These are phyloP conservation scores for Aspergillus sojae DNA, from an alignment of 2,329 filamentous ascomycete genomes.

Conservation along the genomic window DNA sequence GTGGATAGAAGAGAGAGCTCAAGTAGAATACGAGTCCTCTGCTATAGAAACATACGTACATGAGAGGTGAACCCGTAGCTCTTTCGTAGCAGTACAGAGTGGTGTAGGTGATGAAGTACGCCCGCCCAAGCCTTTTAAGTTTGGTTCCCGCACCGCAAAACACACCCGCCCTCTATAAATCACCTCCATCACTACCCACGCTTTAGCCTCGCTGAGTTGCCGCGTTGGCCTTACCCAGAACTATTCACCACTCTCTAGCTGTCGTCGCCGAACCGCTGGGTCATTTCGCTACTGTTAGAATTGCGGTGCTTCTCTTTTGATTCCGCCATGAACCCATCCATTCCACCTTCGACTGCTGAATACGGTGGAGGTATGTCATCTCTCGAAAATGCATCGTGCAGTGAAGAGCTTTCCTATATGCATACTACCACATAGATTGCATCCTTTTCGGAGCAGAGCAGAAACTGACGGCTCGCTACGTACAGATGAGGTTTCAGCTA, in stretches of 20 bases:
- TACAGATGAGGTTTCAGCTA: slow-evolving; percentile 92
- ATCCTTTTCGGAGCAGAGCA: neutral
- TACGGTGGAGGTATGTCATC: slow-evolving; percentile 51
- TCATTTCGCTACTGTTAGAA: neutral
- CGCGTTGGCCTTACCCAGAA: neutral
- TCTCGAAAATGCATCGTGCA: slow-evolving; percentile 1
- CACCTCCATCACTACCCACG: neutral
- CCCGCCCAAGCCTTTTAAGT: slow-evolving; percentile 1
- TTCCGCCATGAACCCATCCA: slow-evolving; percentile 45
- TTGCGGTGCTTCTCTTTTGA: neutral
- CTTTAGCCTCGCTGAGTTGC: neutral
- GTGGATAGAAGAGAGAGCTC: neutral
- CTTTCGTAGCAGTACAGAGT: neutral
- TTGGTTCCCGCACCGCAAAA: slow-evolving; percentile 8
- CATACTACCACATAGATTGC: neutral
- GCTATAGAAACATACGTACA: neutral
- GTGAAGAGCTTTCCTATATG: neutral
- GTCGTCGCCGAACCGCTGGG: neutral
- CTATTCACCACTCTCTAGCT: neutral
- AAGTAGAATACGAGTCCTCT: neutral
- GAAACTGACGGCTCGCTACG: slow-evolving; percentile 11
- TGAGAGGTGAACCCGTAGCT: neutral
- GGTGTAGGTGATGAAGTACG: neutral
- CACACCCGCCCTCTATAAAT: neutral
- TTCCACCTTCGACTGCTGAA: slow-evolving; percentile 50